phyloP scores from a whole-genome alignment of 2,329 filamentous ascomycete genomes.

The Exophiala phaeomuriformis region DNA sequence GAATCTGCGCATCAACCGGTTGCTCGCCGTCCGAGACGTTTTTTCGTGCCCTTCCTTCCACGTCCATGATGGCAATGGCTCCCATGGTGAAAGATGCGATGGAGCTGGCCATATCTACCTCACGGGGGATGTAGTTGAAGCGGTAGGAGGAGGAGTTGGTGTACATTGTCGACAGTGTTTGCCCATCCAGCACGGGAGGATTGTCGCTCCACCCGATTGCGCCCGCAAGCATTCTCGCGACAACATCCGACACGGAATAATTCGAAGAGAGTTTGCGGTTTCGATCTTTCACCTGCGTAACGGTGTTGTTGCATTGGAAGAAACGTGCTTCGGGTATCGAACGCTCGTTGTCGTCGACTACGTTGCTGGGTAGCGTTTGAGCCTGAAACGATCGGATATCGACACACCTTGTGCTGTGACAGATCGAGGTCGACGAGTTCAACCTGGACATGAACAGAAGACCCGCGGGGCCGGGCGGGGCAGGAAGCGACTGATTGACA shows the following conservation, averaged over 20 bases:
- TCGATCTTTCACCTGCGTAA: conserved; percentile 11
- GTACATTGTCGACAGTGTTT: conserved; percentile 12
- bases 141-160: conserved; percentile 13
- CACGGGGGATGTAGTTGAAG: conserved; percentile 4
- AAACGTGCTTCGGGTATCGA: conserved; percentile 8
- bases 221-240: conserved; percentile 22
- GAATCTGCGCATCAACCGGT: conserved; percentile 77
- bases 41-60: conserved; percentile 3
- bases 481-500: conserved; percentile 16
- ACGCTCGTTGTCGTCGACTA: neutral
- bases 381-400: conserved; percentile 19
- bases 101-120: conserved; percentile 9
- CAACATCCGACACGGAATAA: conserved; percentile 11
- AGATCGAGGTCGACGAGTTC: conserved; percentile 22
- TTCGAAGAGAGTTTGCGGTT: neutral
- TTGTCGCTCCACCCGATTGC: conserved; percentile 19
- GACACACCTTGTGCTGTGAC: conserved; percentile 14
- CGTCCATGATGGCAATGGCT: conserved; percentile 16
- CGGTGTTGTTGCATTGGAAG: conserved; percentile 23
- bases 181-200: conserved; percentile 4
- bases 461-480: conserved; percentile 13
- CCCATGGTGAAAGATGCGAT: conserved; percentile 21
- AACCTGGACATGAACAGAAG: conserved; percentile 13
- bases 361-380: neutral
- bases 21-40: conserved; percentile 77